These are phyloP conservation scores for Aureobasidium uvarum DNA, from an alignment of 2,329 filamentous ascomycete genomes.

Conservation along the genomic window DNA sequence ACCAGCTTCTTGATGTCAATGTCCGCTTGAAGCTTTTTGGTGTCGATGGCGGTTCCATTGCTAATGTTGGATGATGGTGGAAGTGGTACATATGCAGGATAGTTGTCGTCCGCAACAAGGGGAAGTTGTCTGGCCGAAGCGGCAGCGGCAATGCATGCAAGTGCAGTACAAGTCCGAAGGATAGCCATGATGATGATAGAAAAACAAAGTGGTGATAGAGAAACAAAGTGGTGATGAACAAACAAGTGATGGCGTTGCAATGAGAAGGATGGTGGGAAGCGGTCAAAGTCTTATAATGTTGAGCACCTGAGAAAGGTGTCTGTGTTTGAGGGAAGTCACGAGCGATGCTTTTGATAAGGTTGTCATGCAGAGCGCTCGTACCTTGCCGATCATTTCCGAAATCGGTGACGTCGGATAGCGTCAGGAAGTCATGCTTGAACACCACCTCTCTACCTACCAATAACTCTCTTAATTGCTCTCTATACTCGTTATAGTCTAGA, in stretches of 20 bases:
- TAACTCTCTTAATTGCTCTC: background rate
- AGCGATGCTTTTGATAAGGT: slow-evolving; percentile 23
- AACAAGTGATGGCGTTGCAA: background rate
- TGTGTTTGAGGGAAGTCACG: background rate
- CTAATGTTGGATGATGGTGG: background rate
- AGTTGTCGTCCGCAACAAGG: background rate
- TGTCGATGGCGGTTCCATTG: background rate
- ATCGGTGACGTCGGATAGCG: background rate
- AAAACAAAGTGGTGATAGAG: background rate
- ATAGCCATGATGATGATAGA: slow-evolving; percentile 10
- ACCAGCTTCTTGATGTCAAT: slow-evolving; percentile 59
- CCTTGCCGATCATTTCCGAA: slow-evolving; percentile 17
- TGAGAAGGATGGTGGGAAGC: background rate
- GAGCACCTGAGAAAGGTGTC: background rate
- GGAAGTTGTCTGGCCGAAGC: slow-evolving; percentile 24
- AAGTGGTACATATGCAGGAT: background rate
- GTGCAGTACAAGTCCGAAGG: slow-evolving; percentile 16
- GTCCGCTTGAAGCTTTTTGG: slow-evolving; percentile 50
- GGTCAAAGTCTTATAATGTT: background rate
- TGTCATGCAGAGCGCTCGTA: slow-evolving; percentile 23
- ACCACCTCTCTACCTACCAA: background rate
- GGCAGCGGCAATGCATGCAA: slow-evolving; percentile 22
- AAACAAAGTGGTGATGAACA: background rate
- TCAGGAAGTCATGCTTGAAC: background rate
- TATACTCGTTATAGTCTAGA: background rate